Evolutionary conservation across 352 stramenopile genomes (phyloP), one percentile per base, ranked within the genome.

Genomic region (Pythium scleroteichum): DNA sequence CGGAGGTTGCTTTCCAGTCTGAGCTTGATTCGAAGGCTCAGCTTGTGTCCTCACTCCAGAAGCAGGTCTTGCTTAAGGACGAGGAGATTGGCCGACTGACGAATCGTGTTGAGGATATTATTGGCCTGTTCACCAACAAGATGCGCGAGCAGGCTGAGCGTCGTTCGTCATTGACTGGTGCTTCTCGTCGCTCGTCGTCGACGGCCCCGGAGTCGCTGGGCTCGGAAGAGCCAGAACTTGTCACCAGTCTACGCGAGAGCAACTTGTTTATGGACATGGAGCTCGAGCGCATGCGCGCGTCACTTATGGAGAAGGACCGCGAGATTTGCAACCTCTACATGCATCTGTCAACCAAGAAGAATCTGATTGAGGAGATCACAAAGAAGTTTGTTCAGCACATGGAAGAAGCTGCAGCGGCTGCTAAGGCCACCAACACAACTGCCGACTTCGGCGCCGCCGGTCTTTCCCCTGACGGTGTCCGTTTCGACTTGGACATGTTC

Each of bases 281-380:
- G 40, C 62, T 89, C 29, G 66, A 73, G 42, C 58, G 71, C 24
- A 73, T 92, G 33, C 68, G 67, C n/a, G 62, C 58, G 16, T 68
- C 72, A 17, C 60, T 92, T 24, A 70, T 81, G 53, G 83, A 90
- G 54, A 93, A 91, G 60, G 81, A 93, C 27, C 78, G 79, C n/a
- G 81, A 93, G 65, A 91, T 93, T 35, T 93, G 83, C 65, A 73
- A 79, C 45, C 61, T 93, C 10, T 87, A 93, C 41, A 81, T 90
- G 70, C 75, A 90, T 58, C 51, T 93, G 57, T 90, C 81, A 29
- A 90, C 79, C 19, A 90, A 93, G 64, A 86, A 88, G 68, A 89
- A 86, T 56, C 72, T 93, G 4, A 69, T 91, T 16, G 79, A 89
- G 16, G 81, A 93, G 54, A 84, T 93, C 41, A 78, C 78, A 20